Evolutionary conservation across 805 yeast genomes (phyloP).

Genomic region (Barnettozyma populi): DNA sequence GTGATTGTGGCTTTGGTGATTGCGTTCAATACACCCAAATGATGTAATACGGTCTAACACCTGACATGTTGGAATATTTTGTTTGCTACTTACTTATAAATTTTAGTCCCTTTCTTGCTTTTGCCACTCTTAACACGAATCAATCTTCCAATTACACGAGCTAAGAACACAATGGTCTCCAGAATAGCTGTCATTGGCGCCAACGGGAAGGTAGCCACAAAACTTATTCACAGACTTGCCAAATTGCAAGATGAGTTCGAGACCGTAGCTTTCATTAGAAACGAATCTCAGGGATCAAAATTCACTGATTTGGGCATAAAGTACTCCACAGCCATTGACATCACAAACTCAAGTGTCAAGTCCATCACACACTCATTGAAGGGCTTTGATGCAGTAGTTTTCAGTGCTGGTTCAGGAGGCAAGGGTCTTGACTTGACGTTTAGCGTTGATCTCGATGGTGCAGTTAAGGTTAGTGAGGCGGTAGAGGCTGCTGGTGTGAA

Average conservation of each 20-base stretch:
- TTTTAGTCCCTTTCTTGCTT: not conserved
- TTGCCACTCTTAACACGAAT: too few relatives aligned
- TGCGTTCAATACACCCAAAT: too few relatives aligned
- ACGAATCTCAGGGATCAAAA: constrained; percentile 36
- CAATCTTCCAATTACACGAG: too few relatives aligned
- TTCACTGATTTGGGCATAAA: constrained; percentile 34
- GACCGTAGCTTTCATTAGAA: constrained; percentile 42
- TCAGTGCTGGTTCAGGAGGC: constrained; percentile 62
- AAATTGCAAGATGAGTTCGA: constrained; percentile 27
- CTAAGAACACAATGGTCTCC: constrained; percentile 12
- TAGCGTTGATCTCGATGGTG: constrained; percentile 58
- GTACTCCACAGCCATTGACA: constrained; percentile 33
- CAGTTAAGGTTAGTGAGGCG: constrained; percentile 53
- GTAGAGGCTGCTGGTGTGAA: constrained; percentile 37
- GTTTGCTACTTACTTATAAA: too few relatives aligned
- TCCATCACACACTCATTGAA: constrained; percentile 33
- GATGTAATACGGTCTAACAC: too few relatives aligned
- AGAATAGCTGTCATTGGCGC: constrained; percentile 52
- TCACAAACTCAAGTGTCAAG: constrained; percentile 31
- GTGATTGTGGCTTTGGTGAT: too few relatives aligned
- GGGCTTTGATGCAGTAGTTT: constrained; percentile 52
- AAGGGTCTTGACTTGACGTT: constrained; percentile 40
- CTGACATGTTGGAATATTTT: too few relatives aligned
- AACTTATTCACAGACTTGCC: constrained; percentile 33
- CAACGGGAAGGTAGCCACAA: constrained; percentile 55